Base-by-base conservation (phyloP, 352 stramenopile species). In the Pythium biforme region DNA sequence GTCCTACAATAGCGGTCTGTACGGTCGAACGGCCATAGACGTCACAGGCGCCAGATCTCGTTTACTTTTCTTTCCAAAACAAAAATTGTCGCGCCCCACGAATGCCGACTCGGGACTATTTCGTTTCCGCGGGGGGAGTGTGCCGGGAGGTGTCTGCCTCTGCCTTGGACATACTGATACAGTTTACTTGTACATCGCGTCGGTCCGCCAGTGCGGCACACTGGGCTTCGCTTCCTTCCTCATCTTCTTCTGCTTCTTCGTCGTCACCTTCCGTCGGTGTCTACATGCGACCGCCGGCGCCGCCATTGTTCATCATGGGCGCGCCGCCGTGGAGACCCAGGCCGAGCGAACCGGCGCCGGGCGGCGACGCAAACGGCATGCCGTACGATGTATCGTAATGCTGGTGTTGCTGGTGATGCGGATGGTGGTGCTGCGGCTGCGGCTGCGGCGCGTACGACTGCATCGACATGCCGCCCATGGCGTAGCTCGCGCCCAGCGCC, bases 101-200 rank as follows among this genome's bases (percentile, higher is more conserved):
- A 47, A 45, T 34, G 31, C 9, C 8, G 34, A 41, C 5, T 17
- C 2, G 14, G 34, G 10, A 20, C n/a, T n/a, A n/a, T 43, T 11
- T 47, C 6, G 19, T 25, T 9, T 25, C 10, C 40, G 17, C n/a
- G n/a, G n/a, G 19, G 4, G 40, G 40, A 22, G 37, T 8, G 19
- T 47, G 17, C 15, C 22, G 31, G 19, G 31, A 17, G 11, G 11
- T 17, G 52, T 14, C 25, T 50, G 46, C 39, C 52, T 59, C 39
- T 59, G 52, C 52, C 51, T 59, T 64, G 60, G 76, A 76, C 73
- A 86, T 88, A 88, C 67, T 88, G 69, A 64, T 88, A 88, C 79
- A 86, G 70, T 69, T 80, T 84, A 83, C 68, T 84, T 79, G 73
- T 75, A 76, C 61, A 74, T 67, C 43, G 58, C 58, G n/a, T 62